Evolutionary conservation across 495 filamentous ascomycete species (phyloP), one percentile per base, ranked within the genome.

Genomic region (Lasiosphaeriaceae sp.): DNA sequence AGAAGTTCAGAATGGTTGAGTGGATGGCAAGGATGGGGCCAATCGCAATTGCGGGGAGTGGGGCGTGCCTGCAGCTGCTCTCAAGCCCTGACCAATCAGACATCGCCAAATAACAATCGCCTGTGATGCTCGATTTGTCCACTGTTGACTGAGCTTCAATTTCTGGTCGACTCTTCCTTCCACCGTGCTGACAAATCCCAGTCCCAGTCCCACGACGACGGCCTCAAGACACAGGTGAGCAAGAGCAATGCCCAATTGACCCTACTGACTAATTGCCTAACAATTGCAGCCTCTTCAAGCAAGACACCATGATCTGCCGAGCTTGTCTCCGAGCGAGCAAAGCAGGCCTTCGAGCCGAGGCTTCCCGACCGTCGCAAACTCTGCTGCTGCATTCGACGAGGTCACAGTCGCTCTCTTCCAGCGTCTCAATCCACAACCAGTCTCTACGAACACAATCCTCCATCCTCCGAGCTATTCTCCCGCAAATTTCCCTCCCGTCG

Each of bases 281-380:
- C 39, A 12, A 6, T 17, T 43, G n/a, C 4, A 4, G 8, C 39
- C 26, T 22, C 11, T 19, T n/a, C n/a, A n/a, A 21, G 20, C 16
- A 21, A 21, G 21, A 20, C n/a, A 31, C 31, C 29, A 64, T 69
- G 66, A 60, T 69, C 43, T 66, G 66, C 59, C 53, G 59, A 52
- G 24, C 61, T 11, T 69, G 66, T 47, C 56, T 68, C 17, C 61
- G 58, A 34, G 56, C 60, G 20, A 41, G 55, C 52, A 14, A 41
- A 35, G 49, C 41, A 16, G 50, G 56, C 26, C 29, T 44, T 17
- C 45, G 24, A 37, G n/a, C 47, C 45, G 35, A 47, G 23, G 53
- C 57, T 39, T 35, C 47, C 16, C 57, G 21, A 31, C 41, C 11
- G 11, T 50, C 35, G 35, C 56, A 17, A 17, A 11, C 23, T 1